Percentiles rank a stretch among this genome's conserved stretches.
Conservation (phyloP, 106 monocot genomes). For the Vanilla planifolia region DNA sequence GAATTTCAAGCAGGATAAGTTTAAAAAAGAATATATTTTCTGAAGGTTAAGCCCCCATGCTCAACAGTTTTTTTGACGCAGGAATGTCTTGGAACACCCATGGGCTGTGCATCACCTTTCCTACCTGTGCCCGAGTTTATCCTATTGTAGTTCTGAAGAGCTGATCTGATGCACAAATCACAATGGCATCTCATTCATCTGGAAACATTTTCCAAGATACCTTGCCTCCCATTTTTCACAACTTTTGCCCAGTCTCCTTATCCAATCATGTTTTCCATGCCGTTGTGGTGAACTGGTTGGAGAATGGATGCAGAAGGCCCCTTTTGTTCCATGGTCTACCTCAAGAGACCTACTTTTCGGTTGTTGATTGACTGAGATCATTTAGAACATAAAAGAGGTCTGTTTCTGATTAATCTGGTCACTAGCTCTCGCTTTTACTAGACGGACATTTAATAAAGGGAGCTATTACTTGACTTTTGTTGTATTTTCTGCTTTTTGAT, state of each 20-base stretch:
- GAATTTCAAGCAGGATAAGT: conserved; percentile 19
- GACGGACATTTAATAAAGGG: conserved; percentile 5
- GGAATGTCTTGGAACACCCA: conserved; percentile 65
- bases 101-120: conserved; percentile 59
- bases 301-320: conserved; percentile 46
- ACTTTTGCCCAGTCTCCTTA: conserved; percentile 36
- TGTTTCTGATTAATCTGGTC: conserved; percentile 55
- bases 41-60: conserved; percentile 42
- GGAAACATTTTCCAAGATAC: conserved; percentile 46
- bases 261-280: conserved; percentile 56
- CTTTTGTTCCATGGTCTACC: conserved; percentile 42
- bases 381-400: conserved; percentile 77
- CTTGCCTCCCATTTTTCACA: conserved; percentile 55
- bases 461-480: too few relatives aligned
- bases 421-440: conserved; percentile 39
- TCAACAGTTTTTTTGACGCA: conserved; percentile 97
- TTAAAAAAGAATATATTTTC: conserved; percentile 23
- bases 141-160: conserved; percentile 43
- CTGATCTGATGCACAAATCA: conserved; percentile 46
- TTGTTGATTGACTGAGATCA: conserved; percentile 59
- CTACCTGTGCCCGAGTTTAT: conserved; percentile 50
- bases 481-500: too few relatives aligned
- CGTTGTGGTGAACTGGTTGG: conserved; percentile 38
- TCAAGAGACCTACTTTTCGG: conserved; percentile 39
- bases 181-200: conserved; percentile 54